Percentiles rank a stretch among this genome's conserved stretches.
phyloP scores from a whole-genome alignment of 805 yeast species.

The Candida maesae region DNA sequence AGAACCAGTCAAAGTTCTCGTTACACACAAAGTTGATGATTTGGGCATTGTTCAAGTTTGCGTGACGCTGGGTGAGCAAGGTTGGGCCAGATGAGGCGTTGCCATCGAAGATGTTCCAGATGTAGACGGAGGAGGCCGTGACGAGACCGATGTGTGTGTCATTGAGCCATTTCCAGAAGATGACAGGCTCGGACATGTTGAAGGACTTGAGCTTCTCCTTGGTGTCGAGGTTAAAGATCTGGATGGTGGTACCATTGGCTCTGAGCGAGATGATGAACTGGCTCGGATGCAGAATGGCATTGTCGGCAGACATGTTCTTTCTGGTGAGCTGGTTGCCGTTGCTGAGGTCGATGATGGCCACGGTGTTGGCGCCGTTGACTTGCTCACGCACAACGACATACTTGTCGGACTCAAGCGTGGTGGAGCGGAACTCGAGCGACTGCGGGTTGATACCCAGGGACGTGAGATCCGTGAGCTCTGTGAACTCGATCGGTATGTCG shows the following conservation, averaged over 20 bases:
- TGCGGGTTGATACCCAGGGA: slow-evolving; percentile 79
- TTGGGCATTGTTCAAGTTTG: slow-evolving; percentile 72
- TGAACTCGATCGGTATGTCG: slow-evolving; percentile 95
- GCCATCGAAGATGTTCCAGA: slow-evolving; percentile 82
- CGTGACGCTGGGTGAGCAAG: slow-evolving; percentile 79
- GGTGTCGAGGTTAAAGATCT: slow-evolving; percentile 82
- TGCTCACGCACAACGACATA: slow-evolving; percentile 80
- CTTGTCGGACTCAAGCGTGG: slow-evolving; percentile 90
- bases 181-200: slow-evolving; percentile 82
- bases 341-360: slow-evolving; percentile 84
- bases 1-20: slow-evolving; percentile 83
- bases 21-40: slow-evolving; percentile 88
- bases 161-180: slow-evolving; percentile 93
- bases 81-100: slow-evolving; percentile 76
- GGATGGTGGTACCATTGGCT: slow-evolving; percentile 95
- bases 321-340: slow-evolving; percentile 77
- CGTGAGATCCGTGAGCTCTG: slow-evolving; percentile 88
- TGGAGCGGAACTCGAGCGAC: slow-evolving; percentile 86
- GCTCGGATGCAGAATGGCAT: slow-evolving; percentile 94
- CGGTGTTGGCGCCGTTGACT: slow-evolving; percentile 67
- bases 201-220: slow-evolving; percentile 88
- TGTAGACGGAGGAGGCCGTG: slow-evolving; percentile 69
- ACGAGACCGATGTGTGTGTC: slow-evolving; percentile 75
- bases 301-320: slow-evolving; percentile 95
- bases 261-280: slow-evolving; percentile 86